Base-by-base conservation (phyloP, 1,284 basidiomycete species). In the Tilletia setariae region DNA sequence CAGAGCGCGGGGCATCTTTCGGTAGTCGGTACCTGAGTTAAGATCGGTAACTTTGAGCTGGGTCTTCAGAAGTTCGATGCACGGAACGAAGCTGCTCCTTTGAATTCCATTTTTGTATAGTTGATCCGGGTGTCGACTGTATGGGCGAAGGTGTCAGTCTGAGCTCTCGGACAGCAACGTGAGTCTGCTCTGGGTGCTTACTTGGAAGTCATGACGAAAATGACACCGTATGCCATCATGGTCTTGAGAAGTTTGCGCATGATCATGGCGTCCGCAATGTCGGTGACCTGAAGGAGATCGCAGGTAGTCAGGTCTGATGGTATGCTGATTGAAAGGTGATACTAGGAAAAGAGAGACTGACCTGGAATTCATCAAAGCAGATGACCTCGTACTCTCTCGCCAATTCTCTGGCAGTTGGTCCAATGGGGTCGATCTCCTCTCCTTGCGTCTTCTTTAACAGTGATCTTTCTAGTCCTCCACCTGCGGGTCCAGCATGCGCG, bases 91-190 rank as follows among this genome's bases (percentile, higher is more conserved):
- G 75, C 91, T 94, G n/a, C 91, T 89, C 21, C 96, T 89, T 82
- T 99, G 96, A 64, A 99, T 97, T 0, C 96, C 96, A 77, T 98
- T 98, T 87, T 95, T 95, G 86, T 99, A 99, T 0, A 99, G 86
- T 53, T 98, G 93, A 80, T 96, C 90, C 2, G 96, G 96, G 82
- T 96, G 93, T 68, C 96, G 95, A 84, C 94, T 97, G 77, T 1
- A 66, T 30, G 9, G 21, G 35, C 61, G 28, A 64, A 40, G 53
- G 1, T 30, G 13, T 49, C 46, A 61, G 32, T 43, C 35, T 9
- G 23, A 4, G 2, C n/a, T 9, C n/a, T 89, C 23, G 9, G 46
- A 65, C 7, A 19, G 9, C 16, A 28, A n/a, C n/a, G n/a, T n/a
- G n/a, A n/a, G n/a, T n/a, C n/a, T n/a, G n/a, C n/a, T n/a, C n/a